Conservation (phyloP, 805 yeast species). For the Metschnikowia similis region DNA sequence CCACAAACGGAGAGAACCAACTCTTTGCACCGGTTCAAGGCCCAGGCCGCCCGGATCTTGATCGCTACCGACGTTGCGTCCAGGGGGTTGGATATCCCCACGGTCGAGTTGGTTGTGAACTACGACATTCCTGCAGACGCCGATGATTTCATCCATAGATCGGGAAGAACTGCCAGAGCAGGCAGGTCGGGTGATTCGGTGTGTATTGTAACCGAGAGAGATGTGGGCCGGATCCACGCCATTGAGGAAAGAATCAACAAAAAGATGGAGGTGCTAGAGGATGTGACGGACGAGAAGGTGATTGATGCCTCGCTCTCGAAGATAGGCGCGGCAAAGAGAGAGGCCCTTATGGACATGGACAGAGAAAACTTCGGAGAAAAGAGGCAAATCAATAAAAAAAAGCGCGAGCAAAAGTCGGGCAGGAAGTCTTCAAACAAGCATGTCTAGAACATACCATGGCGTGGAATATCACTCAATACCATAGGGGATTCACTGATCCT, state of each 20-base stretch:
- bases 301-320: constrained; percentile 66
- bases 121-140: constrained; percentile 95
- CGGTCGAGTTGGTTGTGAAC: constrained; percentile 84
- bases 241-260: constrained; percentile 81
- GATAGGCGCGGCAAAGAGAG: constrained; percentile 81
- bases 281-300: constrained; percentile 70
- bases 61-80: constrained; percentile 97
- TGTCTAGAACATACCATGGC: not conserved
- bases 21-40: constrained; percentile 87
- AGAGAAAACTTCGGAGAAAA: constrained; percentile 82
- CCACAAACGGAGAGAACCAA: constrained; percentile 88
- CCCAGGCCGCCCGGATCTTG: constrained; percentile 87
- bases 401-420: constrained; percentile 17
- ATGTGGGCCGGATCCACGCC: constrained; percentile 72
- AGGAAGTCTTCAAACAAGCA: not conserved
- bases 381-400: constrained; percentile 47
- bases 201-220: constrained; percentile 80
- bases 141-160: constrained; percentile 93
- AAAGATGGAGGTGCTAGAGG: constrained; percentile 72
- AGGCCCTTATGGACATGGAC: constrained; percentile 91
- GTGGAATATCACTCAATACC: not conserved
- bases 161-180: constrained; percentile 99
- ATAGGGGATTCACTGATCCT: not conserved
- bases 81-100: constrained; percentile 95
- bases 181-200: constrained; percentile 85